A percentile compares a stretch with the other conserved stretches of the same genome.
Conservation (phyloP, 148 eudicot genomes). For the Heliamphora exappendiculata region DNA sequence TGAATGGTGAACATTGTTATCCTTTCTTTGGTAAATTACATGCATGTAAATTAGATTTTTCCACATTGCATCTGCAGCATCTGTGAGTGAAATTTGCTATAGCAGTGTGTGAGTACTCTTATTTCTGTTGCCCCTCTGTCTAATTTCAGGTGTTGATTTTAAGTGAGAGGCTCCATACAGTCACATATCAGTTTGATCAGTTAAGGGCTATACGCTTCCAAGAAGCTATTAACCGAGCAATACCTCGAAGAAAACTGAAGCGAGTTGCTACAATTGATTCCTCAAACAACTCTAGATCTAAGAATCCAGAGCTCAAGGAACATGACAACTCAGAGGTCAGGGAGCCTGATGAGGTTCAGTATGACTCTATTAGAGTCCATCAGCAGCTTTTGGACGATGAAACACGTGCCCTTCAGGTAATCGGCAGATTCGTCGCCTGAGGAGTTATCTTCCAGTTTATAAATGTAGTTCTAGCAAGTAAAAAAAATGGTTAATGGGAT, state of each 20-base stretch:
- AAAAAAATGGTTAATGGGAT: neutral
- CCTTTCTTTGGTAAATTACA: neutral
- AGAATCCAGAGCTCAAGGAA: constrained; percentile 28
- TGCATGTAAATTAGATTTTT: neutral
- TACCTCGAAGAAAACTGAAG: constrained; percentile 68
- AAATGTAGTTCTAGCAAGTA: neutral
- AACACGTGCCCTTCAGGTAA: constrained; percentile 93
- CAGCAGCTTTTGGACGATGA: constrained; percentile 88
- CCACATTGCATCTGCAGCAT: neutral
- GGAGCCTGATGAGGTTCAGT: constrained; percentile 45
- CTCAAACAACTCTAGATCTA: constrained; percentile 24
- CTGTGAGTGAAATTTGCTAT: neutral
- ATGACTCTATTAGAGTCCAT: constrained; percentile 60
- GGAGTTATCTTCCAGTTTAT: neutral
- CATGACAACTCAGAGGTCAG: constrained; percentile 28
- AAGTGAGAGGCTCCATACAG: constrained; percentile 86
- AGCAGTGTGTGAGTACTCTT: constrained; percentile 1
- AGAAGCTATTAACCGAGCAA: constrained; percentile 65
- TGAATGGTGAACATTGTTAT: neutral
- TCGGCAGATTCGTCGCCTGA: constrained; percentile 1
- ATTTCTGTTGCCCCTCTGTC: neutral
- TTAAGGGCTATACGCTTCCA: constrained; percentile 87
- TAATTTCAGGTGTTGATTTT: constrained; percentile 71
- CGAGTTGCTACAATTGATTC: constrained; percentile 23
- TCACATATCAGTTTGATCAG: constrained; percentile 88